Base-by-base conservation (phyloP, 208 protist genomes). In the Trypanosoma brucei region DNA sequence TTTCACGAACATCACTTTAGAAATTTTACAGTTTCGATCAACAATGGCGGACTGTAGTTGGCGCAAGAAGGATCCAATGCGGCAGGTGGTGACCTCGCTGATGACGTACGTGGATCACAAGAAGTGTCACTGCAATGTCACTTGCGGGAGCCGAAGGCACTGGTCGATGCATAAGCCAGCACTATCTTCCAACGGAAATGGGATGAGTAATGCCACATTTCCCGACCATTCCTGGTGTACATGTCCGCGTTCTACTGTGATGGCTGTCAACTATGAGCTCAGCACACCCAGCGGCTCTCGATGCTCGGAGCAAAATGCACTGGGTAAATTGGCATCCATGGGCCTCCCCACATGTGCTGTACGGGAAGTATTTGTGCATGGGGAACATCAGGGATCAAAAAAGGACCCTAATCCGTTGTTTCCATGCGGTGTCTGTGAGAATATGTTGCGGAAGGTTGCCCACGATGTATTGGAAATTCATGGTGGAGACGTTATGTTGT, bases 241-340 rank as follows among this genome's bases (percentile, higher is more conserved):
- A 53, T 95, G 90, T 62, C 45, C 63, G 2, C 84, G 90, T 9
- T 61, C 63, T 40, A 81, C 71, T 54, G 86, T 82, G n/a, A 75
- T 93, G 3, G 84, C 79, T 14, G 83, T 95, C 14, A 95, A 95
- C 66, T 95, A 95, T 65, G 86, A 93, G 64, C 83, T 95, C n/a
- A 91, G 81, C 65, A 95, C 90, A 2, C 90, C 90, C 22, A 93
- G 83, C 53, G 90, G 90, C 3, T 95, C 90, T 33, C 79, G 90
- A 34, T 95, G 90, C 70, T 93, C 86, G 9, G 86, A 95, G 73
- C 90, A 95, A 75, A 95, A 95, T 52, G 86, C 75, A 50, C 82
- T 95, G 76, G 90, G 86, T 5, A 88, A 88, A 62, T 69, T 95
- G 4, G 90, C 90, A 39, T 75, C 84, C 4, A 62, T 81, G 3